Evolutionary conservation across 2,329 filamentous ascomycete genomes (phyloP).

Genomic region (Nemania sp.): DNA sequence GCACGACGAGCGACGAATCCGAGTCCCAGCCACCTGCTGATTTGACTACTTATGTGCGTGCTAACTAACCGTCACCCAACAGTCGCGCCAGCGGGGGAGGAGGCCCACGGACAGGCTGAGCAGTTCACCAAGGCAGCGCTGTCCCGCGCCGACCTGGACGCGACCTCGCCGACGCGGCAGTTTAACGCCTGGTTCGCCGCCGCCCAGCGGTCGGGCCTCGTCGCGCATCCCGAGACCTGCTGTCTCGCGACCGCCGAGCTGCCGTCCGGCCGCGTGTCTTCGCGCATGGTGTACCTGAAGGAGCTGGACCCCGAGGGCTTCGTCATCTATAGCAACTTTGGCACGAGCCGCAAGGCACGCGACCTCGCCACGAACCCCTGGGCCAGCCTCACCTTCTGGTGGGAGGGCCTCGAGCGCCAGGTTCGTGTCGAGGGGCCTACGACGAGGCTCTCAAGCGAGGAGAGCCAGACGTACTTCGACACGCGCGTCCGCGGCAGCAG

Average conservation of each 20-base stretch:
- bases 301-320: slow-evolving; percentile 84
- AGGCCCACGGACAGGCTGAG: slow-evolving; percentile 66
- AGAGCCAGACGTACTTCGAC: slow-evolving; percentile 73
- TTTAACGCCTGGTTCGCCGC: slow-evolving; percentile 89
- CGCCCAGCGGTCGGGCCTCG: slow-evolving; percentile 57
- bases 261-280: slow-evolving; percentile 81
- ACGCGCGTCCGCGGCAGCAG: slow-evolving; percentile 76
- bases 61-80: slow-evolving; percentile 12
- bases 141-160: slow-evolving; percentile 62
- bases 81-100: slow-evolving; percentile 68
- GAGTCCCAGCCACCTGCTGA: background rate
- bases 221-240: slow-evolving; percentile 84
- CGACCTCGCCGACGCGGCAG: slow-evolving; percentile 72
- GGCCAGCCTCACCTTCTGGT: slow-evolving; percentile 88
- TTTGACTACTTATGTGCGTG: background rate
- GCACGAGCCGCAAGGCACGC: slow-evolving; percentile 69
- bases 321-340: slow-evolving; percentile 93
- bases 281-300: slow-evolving; percentile 91
- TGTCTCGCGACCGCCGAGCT: slow-evolving; percentile 83
- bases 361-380: slow-evolving; percentile 76
- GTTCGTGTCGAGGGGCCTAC: slow-evolving; percentile 83
- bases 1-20: background rate
- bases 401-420: slow-evolving; percentile 84
- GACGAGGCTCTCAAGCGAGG: slow-evolving; percentile 67
- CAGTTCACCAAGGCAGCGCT: slow-evolving; percentile 74